A percentile compares a stretch with the other conserved stretches of the same genome.
phyloP scores from a whole-genome alignment of 139 green algal genomes.

The Picochlorum sp. region DNA sequence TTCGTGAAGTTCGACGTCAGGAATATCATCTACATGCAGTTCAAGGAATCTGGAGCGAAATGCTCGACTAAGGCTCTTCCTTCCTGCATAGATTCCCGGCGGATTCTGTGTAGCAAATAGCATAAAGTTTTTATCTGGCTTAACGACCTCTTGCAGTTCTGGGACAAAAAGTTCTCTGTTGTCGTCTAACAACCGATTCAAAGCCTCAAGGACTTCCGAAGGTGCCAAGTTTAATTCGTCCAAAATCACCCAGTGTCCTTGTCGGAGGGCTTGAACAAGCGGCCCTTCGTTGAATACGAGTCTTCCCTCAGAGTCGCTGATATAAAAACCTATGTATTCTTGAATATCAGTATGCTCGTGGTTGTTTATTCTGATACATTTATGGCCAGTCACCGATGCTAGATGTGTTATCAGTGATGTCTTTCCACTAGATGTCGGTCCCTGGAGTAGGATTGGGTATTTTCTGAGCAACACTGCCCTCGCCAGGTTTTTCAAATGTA shows the following conservation, averaged over 20 bases:
- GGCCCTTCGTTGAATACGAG: slow-evolving; percentile 86
- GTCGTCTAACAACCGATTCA: slow-evolving; percentile 98
- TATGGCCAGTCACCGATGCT: slow-evolving; percentile 82
- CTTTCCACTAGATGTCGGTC: slow-evolving; percentile 94
- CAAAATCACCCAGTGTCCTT: slow-evolving; percentile 93
- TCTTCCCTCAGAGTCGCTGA: slow-evolving; percentile 56
- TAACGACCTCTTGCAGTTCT: slow-evolving; percentile 87
- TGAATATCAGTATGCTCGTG: slow-evolving; percentile 97
- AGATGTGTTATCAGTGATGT: slow-evolving; percentile 93
- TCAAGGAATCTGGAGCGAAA: slow-evolving; percentile 94
- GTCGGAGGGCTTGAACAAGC: slow-evolving; percentile 82
- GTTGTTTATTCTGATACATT: slow-evolving; percentile 98
- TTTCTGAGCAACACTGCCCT: slow-evolving; percentile 75
- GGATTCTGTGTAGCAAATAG: slow-evolving; percentile 99
- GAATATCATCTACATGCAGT: slow-evolving; percentile 95
- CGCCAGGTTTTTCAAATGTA: slow-evolving; percentile 83
- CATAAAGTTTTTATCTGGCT: slow-evolving; percentile 96
- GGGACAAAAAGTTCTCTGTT: slow-evolving; percentile 97
- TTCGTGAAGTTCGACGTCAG: slow-evolving; percentile 78
- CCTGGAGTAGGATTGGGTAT: slow-evolving; percentile 87
- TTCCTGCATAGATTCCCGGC: slow-evolving; percentile 67
- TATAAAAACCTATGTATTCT: slow-evolving; percentile 95
- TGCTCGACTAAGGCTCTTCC: slow-evolving; percentile 76
- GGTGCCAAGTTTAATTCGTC: slow-evolving; percentile 98
- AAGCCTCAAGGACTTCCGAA: slow-evolving; percentile 88